These are phyloP conservation scores for Beauveria sp. DNA, from an alignment of 2,329 filamentous ascomycete genomes.

Conservation along the genomic window DNA sequence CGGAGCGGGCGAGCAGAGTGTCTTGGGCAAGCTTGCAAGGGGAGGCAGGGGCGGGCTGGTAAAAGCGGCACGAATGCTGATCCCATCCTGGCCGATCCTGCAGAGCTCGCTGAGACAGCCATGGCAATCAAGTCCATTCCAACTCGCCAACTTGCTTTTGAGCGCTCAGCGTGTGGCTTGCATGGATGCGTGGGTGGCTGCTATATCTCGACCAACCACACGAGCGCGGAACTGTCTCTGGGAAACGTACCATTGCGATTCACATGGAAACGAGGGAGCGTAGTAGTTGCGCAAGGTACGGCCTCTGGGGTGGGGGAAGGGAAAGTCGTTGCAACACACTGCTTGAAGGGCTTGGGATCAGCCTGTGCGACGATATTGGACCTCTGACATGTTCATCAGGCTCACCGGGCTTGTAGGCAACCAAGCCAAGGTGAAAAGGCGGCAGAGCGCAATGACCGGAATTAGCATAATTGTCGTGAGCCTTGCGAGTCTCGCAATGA, in stretches of 20 bases:
- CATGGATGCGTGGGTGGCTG: background rate
- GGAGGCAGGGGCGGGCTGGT: background rate
- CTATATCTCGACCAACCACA: background rate
- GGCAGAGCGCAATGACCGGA: background rate
- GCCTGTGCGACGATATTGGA: background rate
- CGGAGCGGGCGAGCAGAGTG: background rate
- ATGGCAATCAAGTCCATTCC: background rate
- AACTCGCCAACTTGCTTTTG: constrained; percentile 1
- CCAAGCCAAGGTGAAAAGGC: background rate
- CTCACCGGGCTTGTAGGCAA: too few species aligned
- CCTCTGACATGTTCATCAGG: too few species aligned
- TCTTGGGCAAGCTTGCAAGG: background rate
- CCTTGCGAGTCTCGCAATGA: background rate
- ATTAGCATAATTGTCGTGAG: background rate
- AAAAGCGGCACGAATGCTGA: background rate
- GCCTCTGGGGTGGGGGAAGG: background rate
- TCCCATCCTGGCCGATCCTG: background rate
- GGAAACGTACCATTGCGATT: background rate
- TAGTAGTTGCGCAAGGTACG: background rate
- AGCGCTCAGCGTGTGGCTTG: background rate
- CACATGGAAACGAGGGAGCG: background rate
- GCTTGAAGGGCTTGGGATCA: background rate
- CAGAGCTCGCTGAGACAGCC: background rate
- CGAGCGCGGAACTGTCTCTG: background rate
- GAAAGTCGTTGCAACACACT: background rate